Evolutionary conservation across 2,329 filamentous ascomycete genomes (phyloP), one percentile per base, ranked within the genome.

Genomic region (Periconia macrospinosa): DNA sequence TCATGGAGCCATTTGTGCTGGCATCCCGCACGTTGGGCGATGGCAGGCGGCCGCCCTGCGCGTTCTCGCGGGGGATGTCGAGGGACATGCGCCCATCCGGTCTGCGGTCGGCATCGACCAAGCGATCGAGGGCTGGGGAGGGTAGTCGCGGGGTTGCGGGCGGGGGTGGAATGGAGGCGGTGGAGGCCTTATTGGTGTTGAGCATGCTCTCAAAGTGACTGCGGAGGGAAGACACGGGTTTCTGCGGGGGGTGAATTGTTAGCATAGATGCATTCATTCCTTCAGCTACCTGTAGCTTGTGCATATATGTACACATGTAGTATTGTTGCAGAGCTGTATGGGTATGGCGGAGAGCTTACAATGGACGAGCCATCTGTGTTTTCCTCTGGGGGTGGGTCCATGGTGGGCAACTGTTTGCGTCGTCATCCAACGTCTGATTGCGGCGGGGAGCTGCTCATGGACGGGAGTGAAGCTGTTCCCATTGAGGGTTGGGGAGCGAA

Each of bases 191-290:
- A 62, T 69, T 70, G 18, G 63, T 61, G 53, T 61, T 83, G 60
- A 82, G 79, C 78, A 93, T 86, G 69, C 88, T 91, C 78, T 94
- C 90, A 72, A 93, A 94, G 65, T 89, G 87, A 58, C 89, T 90
- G 57, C 87, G 83, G 56, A 94, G 79, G 48, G 90, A 92, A 48
- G 90, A 94, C 47, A 94, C 90, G 23, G 91, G 89, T 78, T 87
- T 90, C 88, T 91, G 41, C 14, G 13, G 37, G 2, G 8, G 23
- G 23, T 27, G 23, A 27, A 27, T 27, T 27, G 23, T 27, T 27
- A 27, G 23, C 23, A 27, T 27, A 3, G 5, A 27, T 27, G 17
- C 19, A 45, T 8, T 41, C 2, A 20, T 14, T 17, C 37, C 8
- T 27, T 8, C 30, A 6, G 6, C 14, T 37, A 30, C 19, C 11